phyloP scores from a whole-genome alignment of 306 rosid genomes.

The Malus asiatica region DNA sequence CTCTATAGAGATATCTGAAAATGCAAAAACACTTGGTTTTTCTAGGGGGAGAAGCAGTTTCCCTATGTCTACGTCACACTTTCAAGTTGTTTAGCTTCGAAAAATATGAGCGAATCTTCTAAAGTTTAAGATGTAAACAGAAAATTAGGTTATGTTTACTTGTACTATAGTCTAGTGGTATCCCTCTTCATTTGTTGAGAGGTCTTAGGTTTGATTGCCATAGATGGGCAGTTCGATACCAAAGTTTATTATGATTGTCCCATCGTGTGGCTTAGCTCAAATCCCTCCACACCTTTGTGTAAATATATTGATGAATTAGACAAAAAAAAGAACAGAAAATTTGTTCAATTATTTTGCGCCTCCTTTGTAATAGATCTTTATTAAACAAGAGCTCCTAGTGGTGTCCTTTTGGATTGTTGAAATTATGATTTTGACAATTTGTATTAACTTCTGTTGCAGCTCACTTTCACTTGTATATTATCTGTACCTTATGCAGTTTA shows the following conservation, averaged over 20 bases:
- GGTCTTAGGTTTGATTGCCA: no score
- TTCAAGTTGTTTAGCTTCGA: not conserved
- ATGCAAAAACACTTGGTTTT: not conserved
- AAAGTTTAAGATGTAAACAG: not conserved
- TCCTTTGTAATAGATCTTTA: not conserved
- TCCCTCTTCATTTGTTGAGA: no score
- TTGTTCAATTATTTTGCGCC: not conserved
- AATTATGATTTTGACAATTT: not conserved
- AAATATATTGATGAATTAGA: no score
- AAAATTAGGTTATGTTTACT: not conserved
- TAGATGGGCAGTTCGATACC: no score
- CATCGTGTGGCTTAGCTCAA: no score
- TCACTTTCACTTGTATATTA: slow-evolving; percentile 45
- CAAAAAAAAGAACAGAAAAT: no score
- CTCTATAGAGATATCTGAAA: not conserved
- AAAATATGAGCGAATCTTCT: not conserved
- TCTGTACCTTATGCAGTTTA: slow-evolving; percentile 41
- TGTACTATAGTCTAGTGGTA: no score
- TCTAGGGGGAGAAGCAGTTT: not conserved
- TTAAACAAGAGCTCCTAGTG: not conserved
- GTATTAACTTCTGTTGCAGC: slow-evolving; percentile 36
- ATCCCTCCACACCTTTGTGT: no score
- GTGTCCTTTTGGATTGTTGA: not conserved
- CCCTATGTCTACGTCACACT: not conserved
- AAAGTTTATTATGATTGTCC: no score